Conservation (phyloP, 306 rosid genomes). For the Adenanthera pavonina region DNA sequence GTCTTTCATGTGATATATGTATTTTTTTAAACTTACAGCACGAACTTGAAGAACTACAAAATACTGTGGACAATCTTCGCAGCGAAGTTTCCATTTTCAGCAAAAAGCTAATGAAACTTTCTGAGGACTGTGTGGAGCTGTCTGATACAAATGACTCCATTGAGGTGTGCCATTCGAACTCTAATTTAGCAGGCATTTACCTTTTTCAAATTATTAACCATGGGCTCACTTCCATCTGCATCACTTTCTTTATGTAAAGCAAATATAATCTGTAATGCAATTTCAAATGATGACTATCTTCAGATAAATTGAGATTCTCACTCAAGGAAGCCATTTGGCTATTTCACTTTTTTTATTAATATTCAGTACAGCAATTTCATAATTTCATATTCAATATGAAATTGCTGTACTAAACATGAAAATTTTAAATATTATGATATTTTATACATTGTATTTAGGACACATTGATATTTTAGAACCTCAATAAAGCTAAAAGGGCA, state of each 20-base stretch:
- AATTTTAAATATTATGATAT: too few relatives aligned
- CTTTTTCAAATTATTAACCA: not conserved
- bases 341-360: too few relatives aligned
- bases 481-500: too few relatives aligned
- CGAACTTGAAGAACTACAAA: not conserved
- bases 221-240: not conserved
- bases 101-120: not conserved
- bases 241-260: not conserved
- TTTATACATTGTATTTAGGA: too few relatives aligned
- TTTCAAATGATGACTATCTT: not conserved
- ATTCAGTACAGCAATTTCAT: too few relatives aligned
- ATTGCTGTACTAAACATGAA: too few relatives aligned
- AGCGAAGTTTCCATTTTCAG: not conserved
- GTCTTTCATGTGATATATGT: not conserved
- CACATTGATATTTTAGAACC: too few relatives aligned
- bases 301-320: not conserved
- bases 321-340: not conserved
- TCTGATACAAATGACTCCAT: not conserved
- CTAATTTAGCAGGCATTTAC: not conserved
- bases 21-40: not conserved
- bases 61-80: not conserved
- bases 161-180: not conserved
- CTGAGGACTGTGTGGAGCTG: conserved; percentile 9
- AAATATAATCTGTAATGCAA: not conserved
- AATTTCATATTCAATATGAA: too few relatives aligned